These are phyloP conservation scores for Chlorella ohadii DNA, from an alignment of 139 green algal genomes.

Conservation along the genomic window DNA sequence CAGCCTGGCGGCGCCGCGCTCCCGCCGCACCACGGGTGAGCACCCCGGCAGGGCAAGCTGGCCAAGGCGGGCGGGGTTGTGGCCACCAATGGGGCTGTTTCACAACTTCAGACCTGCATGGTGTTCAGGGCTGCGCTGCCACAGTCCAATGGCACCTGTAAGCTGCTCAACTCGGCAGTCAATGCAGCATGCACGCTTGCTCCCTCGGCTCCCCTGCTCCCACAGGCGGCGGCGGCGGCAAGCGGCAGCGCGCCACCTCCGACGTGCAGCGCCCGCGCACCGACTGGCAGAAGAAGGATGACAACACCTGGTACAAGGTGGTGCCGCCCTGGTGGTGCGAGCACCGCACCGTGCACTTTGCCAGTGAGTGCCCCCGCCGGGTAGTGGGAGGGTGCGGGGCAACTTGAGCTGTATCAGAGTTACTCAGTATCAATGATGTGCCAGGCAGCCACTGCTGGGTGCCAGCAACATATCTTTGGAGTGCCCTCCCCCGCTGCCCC, in stretches of 20 bases:
- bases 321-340: constrained; percentile 57
- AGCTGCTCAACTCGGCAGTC: too few species aligned
- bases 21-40: constrained; percentile 17
- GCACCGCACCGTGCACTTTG: constrained; percentile 55
- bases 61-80: too few species aligned
- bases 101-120: too few species aligned
- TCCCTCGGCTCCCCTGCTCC: too few species aligned
- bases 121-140: too few species aligned
- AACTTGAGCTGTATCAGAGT: too few species aligned
- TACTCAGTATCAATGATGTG: too few species aligned
- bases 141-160: too few species aligned
- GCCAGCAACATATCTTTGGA: too few species aligned
- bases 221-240: not conserved
- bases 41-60: too few species aligned
- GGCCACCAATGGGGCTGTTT: too few species aligned
- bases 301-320: constrained; percentile 45
- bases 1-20: not conserved
- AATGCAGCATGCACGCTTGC: too few species aligned
- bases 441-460: not conserved
- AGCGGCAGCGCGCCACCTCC: not conserved
- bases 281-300: constrained; percentile 49
- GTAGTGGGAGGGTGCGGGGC: not conserved
- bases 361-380: constrained; percentile 26
- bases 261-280: constrained; percentile 37
- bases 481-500: not conserved